phyloP scores from a whole-genome alignment of 2,329 filamentous ascomycete species.

The Fusarium sp. region DNA sequence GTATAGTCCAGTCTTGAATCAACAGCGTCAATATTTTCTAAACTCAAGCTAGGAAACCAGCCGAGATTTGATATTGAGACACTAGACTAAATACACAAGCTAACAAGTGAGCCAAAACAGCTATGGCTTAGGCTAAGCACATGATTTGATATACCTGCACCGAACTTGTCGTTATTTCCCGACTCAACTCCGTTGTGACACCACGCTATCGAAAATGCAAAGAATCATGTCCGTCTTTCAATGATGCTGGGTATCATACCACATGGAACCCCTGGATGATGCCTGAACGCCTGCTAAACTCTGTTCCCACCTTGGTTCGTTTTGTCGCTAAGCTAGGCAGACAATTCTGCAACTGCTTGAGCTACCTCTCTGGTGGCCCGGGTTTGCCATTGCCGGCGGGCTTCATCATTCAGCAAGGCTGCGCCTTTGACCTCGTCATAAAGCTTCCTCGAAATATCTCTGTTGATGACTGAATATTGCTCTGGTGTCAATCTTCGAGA shows the following conservation, averaged over 20 bases:
- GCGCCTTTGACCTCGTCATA: conserved; percentile 74
- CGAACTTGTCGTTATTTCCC: conserved; percentile 25
- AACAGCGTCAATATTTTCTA: conserved; percentile 19
- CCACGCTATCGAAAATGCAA: conserved; percentile 43
- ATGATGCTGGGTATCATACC: conserved; percentile 49
- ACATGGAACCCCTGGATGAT: conserved; percentile 42
- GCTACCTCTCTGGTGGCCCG: conserved; percentile 82
- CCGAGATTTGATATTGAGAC: conserved; percentile 34
- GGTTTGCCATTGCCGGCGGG: conserved; percentile 75
- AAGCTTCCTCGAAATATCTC: conserved; percentile 84
- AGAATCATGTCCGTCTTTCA: conserved; percentile 42
- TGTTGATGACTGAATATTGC: conserved; percentile 92
- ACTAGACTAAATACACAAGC: conserved; percentile 32
- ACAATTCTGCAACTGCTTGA: conserved; percentile 71
- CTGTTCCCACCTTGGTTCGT: conserved; percentile 37
- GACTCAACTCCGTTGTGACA: conserved; percentile 41
- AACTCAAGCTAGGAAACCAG: conserved; percentile 20
- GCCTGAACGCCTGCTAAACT: conserved; percentile 46
- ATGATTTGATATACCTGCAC: conserved; percentile 18
- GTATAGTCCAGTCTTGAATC: not conserved
- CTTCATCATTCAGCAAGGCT: conserved; percentile 69
- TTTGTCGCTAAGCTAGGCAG: conserved; percentile 55
- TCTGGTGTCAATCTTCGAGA: conserved; percentile 83
- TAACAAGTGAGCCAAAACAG: conserved; percentile 26
- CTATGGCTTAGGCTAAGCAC: conserved; percentile 22